Conservation (phyloP, 2,329 filamentous ascomycete species). For the Alternaria consortialis region DNA sequence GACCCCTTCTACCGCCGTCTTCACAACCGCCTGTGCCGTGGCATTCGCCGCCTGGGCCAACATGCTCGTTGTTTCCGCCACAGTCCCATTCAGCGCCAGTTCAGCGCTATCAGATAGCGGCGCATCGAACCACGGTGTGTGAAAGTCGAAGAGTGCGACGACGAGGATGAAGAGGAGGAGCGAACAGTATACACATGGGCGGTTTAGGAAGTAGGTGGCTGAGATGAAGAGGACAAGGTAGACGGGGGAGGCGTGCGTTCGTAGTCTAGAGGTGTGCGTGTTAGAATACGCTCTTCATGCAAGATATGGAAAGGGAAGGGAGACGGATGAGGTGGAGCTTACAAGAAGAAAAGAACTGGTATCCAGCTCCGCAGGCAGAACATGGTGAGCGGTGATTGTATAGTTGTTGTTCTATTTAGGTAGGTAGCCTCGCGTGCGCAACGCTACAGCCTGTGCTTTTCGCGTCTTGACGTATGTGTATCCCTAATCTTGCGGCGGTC, state of each 20-base stretch:
- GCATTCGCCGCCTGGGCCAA: conserved; percentile 72
- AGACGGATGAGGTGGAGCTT: conserved; percentile 13
- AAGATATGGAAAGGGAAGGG: background rate
- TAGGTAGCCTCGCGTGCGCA: conserved; percentile 22
- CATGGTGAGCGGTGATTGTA: conserved; percentile 54
- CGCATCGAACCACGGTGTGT: conserved; percentile 92
- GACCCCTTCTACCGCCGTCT: conserved; percentile 40
- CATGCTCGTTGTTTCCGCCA: conserved; percentile 67
- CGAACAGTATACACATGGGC: conserved; percentile 97
- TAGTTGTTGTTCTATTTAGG: background rate
- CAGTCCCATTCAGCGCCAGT: conserved; percentile 43
- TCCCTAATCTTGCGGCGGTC: background rate
- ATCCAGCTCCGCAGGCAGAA: conserved; percentile 71
- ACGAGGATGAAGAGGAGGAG: conserved; percentile 95
- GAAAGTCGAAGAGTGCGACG: conserved; percentile 93
- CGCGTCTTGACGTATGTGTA: conserved; percentile 2
- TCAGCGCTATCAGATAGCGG: conserved; percentile 56
- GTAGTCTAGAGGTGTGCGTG: conserved; percentile 30
- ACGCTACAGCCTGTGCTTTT: background rate
- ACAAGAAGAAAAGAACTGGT: conserved; percentile 63
- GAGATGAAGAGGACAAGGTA: conserved; percentile 69
- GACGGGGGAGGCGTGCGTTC: conserved; percentile 59
- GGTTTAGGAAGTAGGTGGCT: conserved; percentile 94
- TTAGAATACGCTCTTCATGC: too few species aligned
- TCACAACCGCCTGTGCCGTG: conserved; percentile 44